These are phyloP conservation scores for Castanea mollissima DNA, from an alignment of 306 rosid genomes.

Conservation along the genomic window DNA sequence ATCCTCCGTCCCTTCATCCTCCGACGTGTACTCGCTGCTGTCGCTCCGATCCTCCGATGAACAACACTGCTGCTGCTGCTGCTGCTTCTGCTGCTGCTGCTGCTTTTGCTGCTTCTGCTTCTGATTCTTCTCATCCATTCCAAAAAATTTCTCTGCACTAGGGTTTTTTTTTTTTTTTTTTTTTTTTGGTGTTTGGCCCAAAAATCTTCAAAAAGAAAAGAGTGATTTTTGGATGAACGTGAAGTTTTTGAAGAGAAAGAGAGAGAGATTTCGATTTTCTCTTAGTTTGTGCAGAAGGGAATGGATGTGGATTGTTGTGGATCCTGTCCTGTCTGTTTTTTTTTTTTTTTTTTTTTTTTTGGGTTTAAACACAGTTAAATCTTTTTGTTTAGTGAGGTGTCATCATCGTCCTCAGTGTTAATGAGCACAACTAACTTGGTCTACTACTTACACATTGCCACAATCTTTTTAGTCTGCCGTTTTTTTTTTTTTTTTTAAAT, in stretches of 20 bases:
- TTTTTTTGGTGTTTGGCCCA: too few relatives aligned
- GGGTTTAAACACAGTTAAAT: too few relatives aligned
- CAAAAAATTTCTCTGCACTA: neutral
- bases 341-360: too few relatives aligned
- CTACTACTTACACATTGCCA: neutral
- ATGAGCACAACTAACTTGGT: neutral
- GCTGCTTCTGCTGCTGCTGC: neutral
- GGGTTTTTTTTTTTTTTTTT: too few relatives aligned
- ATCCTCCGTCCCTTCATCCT: conserved; percentile 97
- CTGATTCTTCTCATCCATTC: conserved; percentile 13
- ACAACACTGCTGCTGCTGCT: conserved; percentile 32
- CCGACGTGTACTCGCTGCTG: conserved; percentile 92
- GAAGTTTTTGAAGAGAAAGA: too few relatives aligned
- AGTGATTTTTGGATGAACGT: too few relatives aligned
- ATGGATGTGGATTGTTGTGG: too few relatives aligned
- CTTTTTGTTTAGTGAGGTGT: conserved; percentile 1
- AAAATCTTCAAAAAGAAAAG: too few relatives aligned
- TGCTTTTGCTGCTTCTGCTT: conserved; percentile 57
- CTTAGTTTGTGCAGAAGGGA: too few relatives aligned
- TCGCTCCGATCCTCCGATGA: conserved; percentile 45
- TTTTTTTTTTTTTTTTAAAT: neutral
- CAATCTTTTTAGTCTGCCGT: neutral
- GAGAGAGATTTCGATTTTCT: too few relatives aligned
- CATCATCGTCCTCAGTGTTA: neutral
- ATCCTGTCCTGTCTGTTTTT: too few relatives aligned